These are phyloP conservation scores for Candida argentea DNA, from an alignment of 805 yeast species.

Conservation along the genomic window DNA sequence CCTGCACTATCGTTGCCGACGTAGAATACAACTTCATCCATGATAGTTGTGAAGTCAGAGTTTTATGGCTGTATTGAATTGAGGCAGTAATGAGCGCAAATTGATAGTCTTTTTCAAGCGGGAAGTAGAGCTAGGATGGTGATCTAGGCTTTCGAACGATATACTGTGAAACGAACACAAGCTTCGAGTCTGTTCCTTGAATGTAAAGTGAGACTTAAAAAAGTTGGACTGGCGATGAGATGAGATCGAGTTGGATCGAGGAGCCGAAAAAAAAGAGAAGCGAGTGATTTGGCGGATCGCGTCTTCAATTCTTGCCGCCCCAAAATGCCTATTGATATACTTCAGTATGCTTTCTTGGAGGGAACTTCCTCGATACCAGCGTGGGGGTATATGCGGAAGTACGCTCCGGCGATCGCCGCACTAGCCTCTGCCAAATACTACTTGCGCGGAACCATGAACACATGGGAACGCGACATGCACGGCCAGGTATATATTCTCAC, in stretches of 20 bases:
- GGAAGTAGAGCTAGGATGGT: too few species aligned
- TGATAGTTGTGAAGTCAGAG: constrained; percentile 7
- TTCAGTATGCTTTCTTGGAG: constrained; percentile 56
- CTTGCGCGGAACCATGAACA: constrained; percentile 70
- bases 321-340: constrained; percentile 78
- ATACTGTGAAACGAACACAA: too few species aligned
- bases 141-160: too few species aligned
- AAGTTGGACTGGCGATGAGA: too few species aligned
- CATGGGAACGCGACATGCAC: constrained; percentile 89
- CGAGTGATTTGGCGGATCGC: too few species aligned
- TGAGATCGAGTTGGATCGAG: too few species aligned
- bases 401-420: constrained; percentile 40
- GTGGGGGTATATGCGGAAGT: constrained; percentile 46
- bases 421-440: constrained; percentile 53
- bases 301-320: too few species aligned
- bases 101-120: too few species aligned
- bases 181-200: too few species aligned
- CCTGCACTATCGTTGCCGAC: constrained; percentile 33
- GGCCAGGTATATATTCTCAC: constrained; percentile 77
- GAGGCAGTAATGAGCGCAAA: too few species aligned
- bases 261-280: too few species aligned
- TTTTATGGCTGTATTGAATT: not conserved
- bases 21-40: constrained; percentile 45
- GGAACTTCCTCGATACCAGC: constrained; percentile 75
- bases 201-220: too few species aligned